Base-by-base conservation (phyloP, 805 yeast genomes). In the Wickerhamomyces rabaulensis region DNA sequence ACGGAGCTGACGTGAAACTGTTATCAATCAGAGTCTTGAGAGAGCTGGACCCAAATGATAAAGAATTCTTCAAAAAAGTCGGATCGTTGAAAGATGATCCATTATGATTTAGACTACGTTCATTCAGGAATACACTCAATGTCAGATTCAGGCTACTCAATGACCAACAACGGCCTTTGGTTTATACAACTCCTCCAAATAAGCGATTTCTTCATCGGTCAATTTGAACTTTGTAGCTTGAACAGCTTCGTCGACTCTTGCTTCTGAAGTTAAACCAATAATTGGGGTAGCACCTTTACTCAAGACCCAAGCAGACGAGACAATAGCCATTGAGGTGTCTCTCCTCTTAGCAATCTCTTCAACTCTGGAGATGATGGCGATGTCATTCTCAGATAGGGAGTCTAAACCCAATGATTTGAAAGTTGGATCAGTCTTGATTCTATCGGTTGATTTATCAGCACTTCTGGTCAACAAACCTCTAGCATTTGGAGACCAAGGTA, bases 401-500 rank as follows among this genome's bases (percentile, higher is more conserved):
- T 35, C 40, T 37, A 52, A 41, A 19, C 54, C 51, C 12, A 52
- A 17, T 7, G 26, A 10, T 16, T 19, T 43, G 41, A 49, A 40
- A 21, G 41, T 42, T 12, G 53, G 51, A 44, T 51, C 55, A 5
- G 43, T 13, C 13, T 33, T 35, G 22, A 20, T 22, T 39, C 50
- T 47, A 5, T 46, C 44, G 6, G 62, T 45, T 9, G 48, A 26
- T 15, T 38, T 33, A 23, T 47, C 51, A 2, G 49, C 40, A 0
- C 84, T 79, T 48, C 82, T 68, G 1, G 83, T 69, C 39, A 81
- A 65, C 3, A 75, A 33, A 3, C 87, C 86, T 48, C 77, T 64
- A 5, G 80, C 80, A 46, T 70, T 62, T 25, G 84, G 84, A 9
- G 81, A 74, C 79, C 80, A 81, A 7, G 85, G 85, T 44, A 79